These are phyloP conservation scores for Coprinopsis sp. DNA, from an alignment of 768 basidiomycete species.

Conservation along the genomic window DNA sequence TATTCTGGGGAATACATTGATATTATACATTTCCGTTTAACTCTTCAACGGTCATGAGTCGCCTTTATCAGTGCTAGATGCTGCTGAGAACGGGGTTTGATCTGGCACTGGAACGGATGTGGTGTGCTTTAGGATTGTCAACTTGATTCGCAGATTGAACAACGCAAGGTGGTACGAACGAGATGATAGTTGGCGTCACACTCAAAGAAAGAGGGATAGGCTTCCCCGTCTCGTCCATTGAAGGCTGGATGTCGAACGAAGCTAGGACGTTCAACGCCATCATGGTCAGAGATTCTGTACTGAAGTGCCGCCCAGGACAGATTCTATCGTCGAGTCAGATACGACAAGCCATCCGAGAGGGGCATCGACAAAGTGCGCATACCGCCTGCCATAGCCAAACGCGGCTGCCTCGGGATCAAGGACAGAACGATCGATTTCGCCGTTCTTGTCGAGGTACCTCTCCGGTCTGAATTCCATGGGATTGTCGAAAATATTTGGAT, in stretches of 20 bases:
- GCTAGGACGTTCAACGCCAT: conserved; percentile 16
- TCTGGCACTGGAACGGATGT: too few species aligned
- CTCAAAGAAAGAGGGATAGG: not conserved
- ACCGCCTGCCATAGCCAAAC: conserved; percentile 26
- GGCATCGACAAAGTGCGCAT: not conserved
- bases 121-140: too few species aligned
- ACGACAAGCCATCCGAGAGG: too few species aligned
- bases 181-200: too few species aligned
- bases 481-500: conserved; percentile 19
- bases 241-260: conserved; percentile 8
- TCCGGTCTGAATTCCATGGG: conserved; percentile 25
- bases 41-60: too few species aligned
- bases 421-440: conserved; percentile 17
- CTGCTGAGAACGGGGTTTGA: too few species aligned
- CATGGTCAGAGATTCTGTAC: conserved; percentile 34
- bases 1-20: too few species aligned
- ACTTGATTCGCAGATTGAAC: too few species aligned
- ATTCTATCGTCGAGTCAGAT: conserved; percentile 14
- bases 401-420: conserved; percentile 19
- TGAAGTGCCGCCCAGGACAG: conserved; percentile 41
- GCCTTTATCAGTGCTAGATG: too few species aligned
- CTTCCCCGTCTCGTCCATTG: conserved; percentile 7
- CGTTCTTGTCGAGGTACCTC: conserved; percentile 23
- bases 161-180: too few species aligned
- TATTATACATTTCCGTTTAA: too few species aligned